These are phyloP conservation scores for Leucocoprinus sp. DNA, from an alignment of 768 basidiomycete genomes.

Conservation along the genomic window DNA sequence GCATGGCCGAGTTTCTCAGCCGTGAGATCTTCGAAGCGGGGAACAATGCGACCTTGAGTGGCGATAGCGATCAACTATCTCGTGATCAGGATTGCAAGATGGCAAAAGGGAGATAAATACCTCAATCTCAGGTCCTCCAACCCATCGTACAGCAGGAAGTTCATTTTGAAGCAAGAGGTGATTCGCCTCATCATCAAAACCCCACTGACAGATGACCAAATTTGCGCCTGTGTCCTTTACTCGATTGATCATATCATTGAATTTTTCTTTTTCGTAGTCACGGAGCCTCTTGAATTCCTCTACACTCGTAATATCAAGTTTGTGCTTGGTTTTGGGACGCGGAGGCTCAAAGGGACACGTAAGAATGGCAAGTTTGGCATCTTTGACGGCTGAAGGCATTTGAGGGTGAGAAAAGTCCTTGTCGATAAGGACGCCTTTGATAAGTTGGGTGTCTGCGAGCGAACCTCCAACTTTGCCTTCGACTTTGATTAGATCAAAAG, in stretches of 20 bases:
- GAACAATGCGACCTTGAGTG: conserved; percentile 96
- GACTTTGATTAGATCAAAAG: conserved; percentile 98
- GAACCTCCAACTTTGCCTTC: conserved; percentile 98
- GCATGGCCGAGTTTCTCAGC: conserved; percentile 88
- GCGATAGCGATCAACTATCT: conserved; percentile 92
- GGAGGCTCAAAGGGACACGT: conserved; percentile 99
- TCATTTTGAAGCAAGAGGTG: conserved; percentile 97
- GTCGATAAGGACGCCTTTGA: conserved; percentile 97
- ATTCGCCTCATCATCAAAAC: conserved; percentile 99
- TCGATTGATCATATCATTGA: conserved; percentile 91
- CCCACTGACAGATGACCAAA: conserved; percentile 99
- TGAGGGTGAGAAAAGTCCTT: conserved; percentile 99
- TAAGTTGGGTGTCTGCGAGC: conserved; percentile 88
- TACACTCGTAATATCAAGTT: conserved; percentile 92
- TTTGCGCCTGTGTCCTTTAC: conserved; percentile 98
- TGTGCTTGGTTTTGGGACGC: conserved; percentile 98
- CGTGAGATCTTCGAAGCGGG: conserved; percentile 93
- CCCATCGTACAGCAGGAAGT: conserved; percentile 96
- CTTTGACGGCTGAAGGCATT: conserved; percentile 84
- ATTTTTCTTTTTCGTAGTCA: conserved; percentile 94
- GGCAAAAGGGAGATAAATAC: conserved; percentile 28
- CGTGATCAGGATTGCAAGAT: neutral
- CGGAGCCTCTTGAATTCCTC: conserved; percentile 95
- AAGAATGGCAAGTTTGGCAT: conserved; percentile 91
- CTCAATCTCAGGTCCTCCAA: conserved; percentile 99